A percentile compares a stretch with the other conserved stretches of the same genome.
Evolutionary conservation across 1,284 basidiomycete genomes (phyloP).

Genomic region (Vanrija humicola): DNA sequence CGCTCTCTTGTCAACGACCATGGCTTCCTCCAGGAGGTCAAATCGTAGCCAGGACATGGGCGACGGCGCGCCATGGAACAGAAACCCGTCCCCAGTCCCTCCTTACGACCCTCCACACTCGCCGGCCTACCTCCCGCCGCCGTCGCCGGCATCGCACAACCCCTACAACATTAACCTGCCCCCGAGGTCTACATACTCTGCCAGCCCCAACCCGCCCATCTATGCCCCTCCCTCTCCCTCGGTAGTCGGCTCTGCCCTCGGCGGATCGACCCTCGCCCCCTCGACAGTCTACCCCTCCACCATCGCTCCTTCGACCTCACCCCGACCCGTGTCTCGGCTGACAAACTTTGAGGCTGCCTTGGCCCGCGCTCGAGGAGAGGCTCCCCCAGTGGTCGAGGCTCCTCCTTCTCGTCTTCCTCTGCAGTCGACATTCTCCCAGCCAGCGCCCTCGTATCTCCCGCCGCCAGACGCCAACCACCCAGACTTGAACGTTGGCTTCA

Average conservation of each 20-base stretch:
- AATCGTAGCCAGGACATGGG: no score
- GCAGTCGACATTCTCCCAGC: constrained; percentile 11
- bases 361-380: constrained; percentile 23
- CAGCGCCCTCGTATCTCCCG: constrained; percentile 33
- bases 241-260: no score
- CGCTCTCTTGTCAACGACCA: no score
- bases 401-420: background rate
- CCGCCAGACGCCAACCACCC: constrained; percentile 44
- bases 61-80: background rate
- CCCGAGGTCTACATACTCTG: background rate
- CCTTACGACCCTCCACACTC: constrained; percentile 9
- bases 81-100: constrained; percentile 15
- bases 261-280: background rate
- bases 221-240: background rate
- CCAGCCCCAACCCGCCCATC: constrained; percentile 2
- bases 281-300: background rate
- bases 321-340: constrained; percentile 7
- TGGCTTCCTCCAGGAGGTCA: no score
- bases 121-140: background rate
- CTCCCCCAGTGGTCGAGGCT: background rate
- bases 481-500: constrained; percentile 32
- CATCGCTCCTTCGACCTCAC: background rate
- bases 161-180: background rate
- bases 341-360: constrained; percentile 42
- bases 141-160: background rate